These are phyloP conservation scores for Drosera spatulata DNA, from an alignment of 179 eudicot species.

Conservation along the genomic window DNA sequence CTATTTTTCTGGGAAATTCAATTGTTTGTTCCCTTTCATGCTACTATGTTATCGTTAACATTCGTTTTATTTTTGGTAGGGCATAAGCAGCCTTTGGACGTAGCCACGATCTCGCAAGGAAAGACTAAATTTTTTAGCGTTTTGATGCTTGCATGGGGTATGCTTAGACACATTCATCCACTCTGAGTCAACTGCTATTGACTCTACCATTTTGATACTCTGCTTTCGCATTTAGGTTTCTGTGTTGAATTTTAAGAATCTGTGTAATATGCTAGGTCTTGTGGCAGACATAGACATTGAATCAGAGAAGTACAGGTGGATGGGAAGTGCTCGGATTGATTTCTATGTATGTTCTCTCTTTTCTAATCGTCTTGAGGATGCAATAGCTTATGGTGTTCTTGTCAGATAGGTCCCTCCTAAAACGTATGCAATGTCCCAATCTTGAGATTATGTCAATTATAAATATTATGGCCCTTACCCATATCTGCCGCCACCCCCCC, in stretches of 20 bases:
- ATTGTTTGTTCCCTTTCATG: neutral
- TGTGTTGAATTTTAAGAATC: neutral
- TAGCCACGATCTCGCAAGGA: constrained; percentile 79
- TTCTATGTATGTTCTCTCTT: constrained; percentile 47
- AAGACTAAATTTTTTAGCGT: constrained; percentile 65
- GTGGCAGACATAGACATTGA: constrained; percentile 94
- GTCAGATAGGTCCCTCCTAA: neutral
- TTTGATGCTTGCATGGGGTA: constrained; percentile 99
- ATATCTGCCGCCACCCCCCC: no score
- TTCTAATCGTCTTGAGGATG: neutral
- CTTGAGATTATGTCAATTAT: no score
- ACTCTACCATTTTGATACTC: neutral
- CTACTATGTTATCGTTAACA: neutral
- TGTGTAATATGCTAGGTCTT: constrained; percentile 41
- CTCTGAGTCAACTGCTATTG: neutral
- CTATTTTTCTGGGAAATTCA: neutral
- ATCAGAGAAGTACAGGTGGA: constrained; percentile 95
- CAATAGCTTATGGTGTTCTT: no score
- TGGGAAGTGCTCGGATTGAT: constrained; percentile 91
- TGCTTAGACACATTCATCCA: neutral
- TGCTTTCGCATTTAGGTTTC: no score
- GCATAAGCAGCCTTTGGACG: constrained; percentile 62
- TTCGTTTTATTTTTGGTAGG: constrained; percentile 32
- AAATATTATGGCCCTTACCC: no score
- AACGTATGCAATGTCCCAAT: no score